Evolutionary conservation across 164 flowering plant species (phyloP).

Genomic region (Chimonanthus salicifolius): DNA sequence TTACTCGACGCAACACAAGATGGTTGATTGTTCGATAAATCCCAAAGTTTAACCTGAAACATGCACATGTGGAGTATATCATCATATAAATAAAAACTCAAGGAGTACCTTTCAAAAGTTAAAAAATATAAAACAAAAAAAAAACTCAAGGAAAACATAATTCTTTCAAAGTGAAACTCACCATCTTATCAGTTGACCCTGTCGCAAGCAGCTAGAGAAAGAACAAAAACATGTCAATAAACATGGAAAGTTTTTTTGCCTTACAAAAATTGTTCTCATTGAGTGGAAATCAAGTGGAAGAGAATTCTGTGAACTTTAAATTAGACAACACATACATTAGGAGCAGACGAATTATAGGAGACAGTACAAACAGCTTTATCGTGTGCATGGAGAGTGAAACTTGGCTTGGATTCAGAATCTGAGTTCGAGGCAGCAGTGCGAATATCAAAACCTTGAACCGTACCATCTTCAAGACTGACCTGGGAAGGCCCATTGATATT

Average conservation of each 20-base stretch:
- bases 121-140: not conserved
- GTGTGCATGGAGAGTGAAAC: slow-evolving; percentile 90
- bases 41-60: slow-evolving; percentile 83
- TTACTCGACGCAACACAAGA: slow-evolving; percentile 66
- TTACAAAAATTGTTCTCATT: not conserved
- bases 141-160: not conserved
- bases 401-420: slow-evolving; percentile 42
- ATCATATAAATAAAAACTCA: too few relatives aligned
- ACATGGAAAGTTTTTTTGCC: not conserved
- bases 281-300: not conserved
- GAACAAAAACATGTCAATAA: not conserved
- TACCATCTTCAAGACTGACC: slow-evolving; percentile 96
- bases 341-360: slow-evolving; percentile 55
- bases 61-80: not conserved
- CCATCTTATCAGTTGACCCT: slow-evolving; percentile 85
- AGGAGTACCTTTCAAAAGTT: too few relatives aligned
- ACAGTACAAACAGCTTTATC: slow-evolving; percentile 80
- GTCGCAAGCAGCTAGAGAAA: slow-evolving; percentile 77
- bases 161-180: slow-evolving; percentile 17
- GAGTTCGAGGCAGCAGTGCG: slow-evolving; percentile 58
- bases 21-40: slow-evolving; percentile 75
- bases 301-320: not conserved
- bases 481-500: slow-evolving; percentile 8
- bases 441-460: slow-evolving; percentile 68
- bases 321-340: slow-evolving; percentile 44